Evolutionary conservation across 768 basidiomycete species (phyloP), one percentile per base, ranked within the genome.

Genomic region (Russula foetens): DNA sequence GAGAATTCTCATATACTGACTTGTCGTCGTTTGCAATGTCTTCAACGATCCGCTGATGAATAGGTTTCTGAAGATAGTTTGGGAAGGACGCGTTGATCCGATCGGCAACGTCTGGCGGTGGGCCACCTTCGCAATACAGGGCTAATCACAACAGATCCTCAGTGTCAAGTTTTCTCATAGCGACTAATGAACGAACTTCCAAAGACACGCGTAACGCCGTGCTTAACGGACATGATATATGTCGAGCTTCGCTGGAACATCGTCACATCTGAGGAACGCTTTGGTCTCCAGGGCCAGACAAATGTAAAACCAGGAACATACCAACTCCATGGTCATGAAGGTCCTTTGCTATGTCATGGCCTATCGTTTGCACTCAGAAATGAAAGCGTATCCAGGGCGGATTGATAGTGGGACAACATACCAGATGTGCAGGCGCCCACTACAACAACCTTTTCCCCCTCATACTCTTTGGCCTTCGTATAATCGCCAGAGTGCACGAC

Each of bases 11-110:
- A 43, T 33, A 11, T 7, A 35, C 14, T 28, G 44, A 35, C 83
- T 76, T 81, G 71, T 88, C 85, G 3, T 77, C 74, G 47, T 81
- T 77, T 0, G 80, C 83, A 15, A 86, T 77, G 4, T 70, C 67
- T 43, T 73, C 73, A 5, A 69, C 75, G 7, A 75, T 26, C 5
- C 79, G 72, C 63, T 73, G 67, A 28, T 76, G 71, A 43, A 77
- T 6, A 39, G 70, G 53, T 23, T 66, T 60, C 31, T 41, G 59
- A 23, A 57, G 60, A 17, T 45, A 63, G 33, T 53, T 53, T 6
- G 64, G 64, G 52, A 79, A 74, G 8, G 80, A 81, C 21, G 77
- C 78, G 39, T 70, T 75, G 45, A 84, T 69, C 24, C 77, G 75
- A 70, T 86, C 85, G 3, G 80, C 82, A n/a, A 79, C 65, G 38